Conservation (phyloP, 306 rosid species). For the Gastrolobium bilobum region DNA sequence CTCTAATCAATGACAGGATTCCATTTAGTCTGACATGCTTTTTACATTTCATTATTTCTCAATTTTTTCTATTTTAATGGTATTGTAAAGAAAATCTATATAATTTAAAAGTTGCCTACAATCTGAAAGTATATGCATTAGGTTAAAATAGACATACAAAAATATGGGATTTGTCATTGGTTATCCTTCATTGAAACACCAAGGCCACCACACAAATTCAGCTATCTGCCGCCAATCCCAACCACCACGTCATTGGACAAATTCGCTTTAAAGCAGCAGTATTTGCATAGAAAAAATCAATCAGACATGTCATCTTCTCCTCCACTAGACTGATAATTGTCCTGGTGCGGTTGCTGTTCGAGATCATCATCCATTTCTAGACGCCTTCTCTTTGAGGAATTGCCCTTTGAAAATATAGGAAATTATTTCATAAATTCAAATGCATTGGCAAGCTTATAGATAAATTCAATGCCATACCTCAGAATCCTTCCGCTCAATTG, state of each 20-base stretch:
- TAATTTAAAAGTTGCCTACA: constrained; percentile 52
- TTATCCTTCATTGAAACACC: constrained; percentile 45
- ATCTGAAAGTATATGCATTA: constrained; percentile 46
- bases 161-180: constrained; percentile 30
- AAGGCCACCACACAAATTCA: constrained; percentile 8
- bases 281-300: constrained; percentile 52
- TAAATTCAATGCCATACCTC: constrained; percentile 64
- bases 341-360: constrained; percentile 68
- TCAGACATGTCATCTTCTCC: constrained; percentile 92
- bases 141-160: constrained; percentile 48
- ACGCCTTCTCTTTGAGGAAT: constrained; percentile 59
- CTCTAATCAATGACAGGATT: constrained; percentile 30
- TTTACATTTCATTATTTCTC: constrained; percentile 51
- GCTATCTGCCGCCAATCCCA: constrained; percentile 42
- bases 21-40: constrained; percentile 44
- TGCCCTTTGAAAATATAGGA: constrained; percentile 53
- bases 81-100: constrained; percentile 51
- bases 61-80: constrained; percentile 39
- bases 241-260: constrained; percentile 39
- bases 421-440: constrained; percentile 11
- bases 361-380: constrained; percentile 77
- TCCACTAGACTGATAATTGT: constrained; percentile 81
- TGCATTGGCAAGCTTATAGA: constrained; percentile 23
- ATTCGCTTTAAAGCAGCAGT: constrained; percentile 41
- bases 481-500: constrained; percentile 78